phyloP scores from a whole-genome alignment of 495 filamentous ascomycete genomes.

The Hypomontagnella monticulosa region DNA sequence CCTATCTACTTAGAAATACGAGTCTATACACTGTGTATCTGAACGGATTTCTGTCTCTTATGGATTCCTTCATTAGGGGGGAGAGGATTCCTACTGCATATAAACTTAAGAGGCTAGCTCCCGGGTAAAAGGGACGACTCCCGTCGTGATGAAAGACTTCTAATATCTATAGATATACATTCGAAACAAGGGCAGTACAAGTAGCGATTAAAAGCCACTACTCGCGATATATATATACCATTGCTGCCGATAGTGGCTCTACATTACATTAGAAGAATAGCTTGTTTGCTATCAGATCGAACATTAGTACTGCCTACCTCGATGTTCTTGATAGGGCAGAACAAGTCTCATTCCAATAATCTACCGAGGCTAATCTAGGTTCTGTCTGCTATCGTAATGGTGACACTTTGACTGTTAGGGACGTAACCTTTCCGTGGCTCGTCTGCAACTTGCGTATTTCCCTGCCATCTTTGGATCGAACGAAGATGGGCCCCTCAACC shows the following conservation, averaged over 20 bases:
- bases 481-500: slow-evolving; percentile 78
- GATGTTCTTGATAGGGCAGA: too few species aligned
- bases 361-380: slow-evolving; percentile 83
- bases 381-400: slow-evolving; percentile 87
- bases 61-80: too few species aligned
- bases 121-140: too few species aligned
- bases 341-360: slow-evolving; percentile 39
- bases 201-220: slow-evolving; percentile 79
- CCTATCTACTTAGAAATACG: too few species aligned
- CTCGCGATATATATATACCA: slow-evolving; percentile 89
- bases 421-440: slow-evolving; percentile 81
- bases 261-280: slow-evolving; percentile 81
- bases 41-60: too few species aligned
- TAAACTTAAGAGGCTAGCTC: too few species aligned
- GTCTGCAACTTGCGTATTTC: slow-evolving; percentile 82
- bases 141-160: too few species aligned
- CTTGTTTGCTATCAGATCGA: slow-evolving; percentile 83
- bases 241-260: slow-evolving; percentile 85
- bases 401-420: slow-evolving; percentile 79
- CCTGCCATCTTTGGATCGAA: slow-evolving; percentile 86
- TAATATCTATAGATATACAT: too few species aligned
- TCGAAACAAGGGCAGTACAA: too few species aligned
- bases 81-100: too few species aligned
- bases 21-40: too few species aligned
- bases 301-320: slow-evolving; percentile 39